phyloP scores from a whole-genome alignment of 2,329 filamentous ascomycete genomes.

The Chrysosporium keratinophilum region DNA sequence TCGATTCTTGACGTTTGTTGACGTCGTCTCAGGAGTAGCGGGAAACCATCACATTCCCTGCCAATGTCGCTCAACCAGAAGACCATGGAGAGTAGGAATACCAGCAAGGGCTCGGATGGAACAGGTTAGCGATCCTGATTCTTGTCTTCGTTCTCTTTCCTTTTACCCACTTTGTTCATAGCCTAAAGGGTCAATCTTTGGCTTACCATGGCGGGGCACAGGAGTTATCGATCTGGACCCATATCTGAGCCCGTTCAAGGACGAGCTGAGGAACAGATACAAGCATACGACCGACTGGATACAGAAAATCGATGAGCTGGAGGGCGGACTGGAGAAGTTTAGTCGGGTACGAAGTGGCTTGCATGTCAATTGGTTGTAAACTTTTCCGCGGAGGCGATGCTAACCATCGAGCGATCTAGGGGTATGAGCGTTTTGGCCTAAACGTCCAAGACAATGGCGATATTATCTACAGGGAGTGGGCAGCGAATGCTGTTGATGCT shows the following conservation, averaged over 20 bases:
- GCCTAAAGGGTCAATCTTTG: background rate
- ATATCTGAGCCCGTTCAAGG: constrained; percentile 77
- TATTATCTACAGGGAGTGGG: constrained; percentile 91
- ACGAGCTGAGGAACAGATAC: constrained; percentile 64
- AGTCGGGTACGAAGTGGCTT: constrained; percentile 51
- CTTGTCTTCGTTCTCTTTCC: background rate
- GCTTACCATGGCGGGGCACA: constrained; percentile 3
- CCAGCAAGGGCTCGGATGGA: constrained; percentile 19
- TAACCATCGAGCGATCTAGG: constrained; percentile 41
- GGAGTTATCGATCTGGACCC: constrained; percentile 82
- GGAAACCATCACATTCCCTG: background rate
- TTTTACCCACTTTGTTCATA: background rate
- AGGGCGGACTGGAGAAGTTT: constrained; percentile 88
- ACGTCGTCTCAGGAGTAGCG: background rate
- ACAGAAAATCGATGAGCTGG: constrained; percentile 65
- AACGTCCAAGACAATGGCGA: constrained; percentile 71
- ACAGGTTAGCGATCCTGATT: constrained; percentile 21
- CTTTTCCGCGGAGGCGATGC: constrained; percentile 2
- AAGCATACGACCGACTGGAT: constrained; percentile 78
- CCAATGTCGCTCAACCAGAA: background rate
- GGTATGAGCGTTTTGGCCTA: constrained; percentile 77
- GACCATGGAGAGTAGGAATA: background rate
- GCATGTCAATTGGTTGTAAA: background rate
- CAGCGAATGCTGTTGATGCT: constrained; percentile 74
- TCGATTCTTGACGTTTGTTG: background rate